phyloP scores from a whole-genome alignment of 495 filamentous ascomycete species.

The Apodospora peruviana region DNA sequence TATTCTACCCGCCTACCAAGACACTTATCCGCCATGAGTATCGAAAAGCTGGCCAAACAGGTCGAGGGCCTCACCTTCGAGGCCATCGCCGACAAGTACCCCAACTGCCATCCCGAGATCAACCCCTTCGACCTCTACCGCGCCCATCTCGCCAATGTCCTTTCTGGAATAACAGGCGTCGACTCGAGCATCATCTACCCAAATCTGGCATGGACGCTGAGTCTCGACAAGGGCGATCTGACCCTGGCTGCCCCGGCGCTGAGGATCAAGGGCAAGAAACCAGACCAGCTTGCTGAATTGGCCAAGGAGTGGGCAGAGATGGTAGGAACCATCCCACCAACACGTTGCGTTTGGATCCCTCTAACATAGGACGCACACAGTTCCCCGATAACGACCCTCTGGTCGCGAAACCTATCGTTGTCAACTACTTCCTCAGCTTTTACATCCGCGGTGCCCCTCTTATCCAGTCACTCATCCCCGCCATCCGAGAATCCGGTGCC shows the following conservation, averaged over 20 bases:
- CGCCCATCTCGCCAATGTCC: constrained; percentile 67
- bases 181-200: constrained; percentile 72
- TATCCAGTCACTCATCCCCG: constrained; percentile 54
- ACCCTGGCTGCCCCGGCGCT: constrained; percentile 73
- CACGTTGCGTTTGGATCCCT: background rate
- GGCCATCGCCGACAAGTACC: constrained; percentile 38
- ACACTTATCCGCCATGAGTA: constrained; percentile 15
- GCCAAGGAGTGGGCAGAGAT: constrained; percentile 66
- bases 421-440: constrained; percentile 72
- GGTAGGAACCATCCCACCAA: constrained; percentile 26
- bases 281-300: constrained; percentile 63
- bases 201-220: constrained; percentile 72
- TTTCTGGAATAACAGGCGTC: constrained; percentile 68
- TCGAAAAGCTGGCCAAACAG: constrained; percentile 32
- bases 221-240: constrained; percentile 86
- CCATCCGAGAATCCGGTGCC: constrained; percentile 55
- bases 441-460: constrained; percentile 64
- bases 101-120: constrained; percentile 55
- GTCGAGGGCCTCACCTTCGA: constrained; percentile 36
- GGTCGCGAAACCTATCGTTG: constrained; percentile 57
- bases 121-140: constrained; percentile 91
- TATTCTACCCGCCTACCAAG: constrained; percentile 5
- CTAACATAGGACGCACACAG: constrained; percentile 21
- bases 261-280: constrained; percentile 76
- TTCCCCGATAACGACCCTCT: constrained; percentile 72